phyloP scores from a whole-genome alignment of 352 stramenopile genomes.

The Stephanocyclus meneghinianus region DNA sequence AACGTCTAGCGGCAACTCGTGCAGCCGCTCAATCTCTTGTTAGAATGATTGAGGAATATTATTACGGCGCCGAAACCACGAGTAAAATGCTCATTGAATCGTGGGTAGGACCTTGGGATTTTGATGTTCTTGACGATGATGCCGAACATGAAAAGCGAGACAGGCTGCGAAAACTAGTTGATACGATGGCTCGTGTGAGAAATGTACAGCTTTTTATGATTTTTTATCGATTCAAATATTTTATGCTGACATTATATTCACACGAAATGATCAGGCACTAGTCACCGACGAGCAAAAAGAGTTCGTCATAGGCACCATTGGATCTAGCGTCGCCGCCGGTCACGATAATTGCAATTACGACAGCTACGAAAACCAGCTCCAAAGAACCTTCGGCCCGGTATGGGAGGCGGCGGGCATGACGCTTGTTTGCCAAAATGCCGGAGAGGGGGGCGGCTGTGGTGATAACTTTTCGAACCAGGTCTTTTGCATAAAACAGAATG shows the following conservation, averaged over 20 bases:
- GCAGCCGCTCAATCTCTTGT: conserved; percentile 27
- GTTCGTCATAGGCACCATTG: conserved; percentile 53
- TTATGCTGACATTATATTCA: too few relatives aligned
- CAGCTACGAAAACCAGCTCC: conserved; percentile 54
- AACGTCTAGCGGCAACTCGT: conserved; percentile 36
- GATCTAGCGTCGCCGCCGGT: conserved; percentile 42
- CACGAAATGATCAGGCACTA: conserved; percentile 4
- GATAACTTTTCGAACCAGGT: conserved; percentile 48
- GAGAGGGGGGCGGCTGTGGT: conserved; percentile 47
- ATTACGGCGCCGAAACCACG: conserved; percentile 31
- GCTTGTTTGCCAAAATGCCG: conserved; percentile 49
- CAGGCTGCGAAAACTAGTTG: conserved; percentile 26
- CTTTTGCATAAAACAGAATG: conserved; percentile 57
- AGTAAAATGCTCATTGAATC: conserved; percentile 42
- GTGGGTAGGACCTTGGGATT: conserved; percentile 50
- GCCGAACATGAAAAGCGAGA: conserved; percentile 5
- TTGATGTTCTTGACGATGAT: conserved; percentile 13
- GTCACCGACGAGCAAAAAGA: conserved; percentile 35
- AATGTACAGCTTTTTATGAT: too few relatives aligned
- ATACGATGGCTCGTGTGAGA: conserved; percentile 28
- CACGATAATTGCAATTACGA: conserved; percentile 57
- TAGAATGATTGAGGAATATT: conserved; percentile 44
- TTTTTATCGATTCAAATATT: too few relatives aligned
- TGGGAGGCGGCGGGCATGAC: conserved; percentile 56
- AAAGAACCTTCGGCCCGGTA: conserved; percentile 39